Evolutionary conservation across 2,329 filamentous ascomycete species (phyloP).

Genomic region (Scolecobasidium constrictum): DNA sequence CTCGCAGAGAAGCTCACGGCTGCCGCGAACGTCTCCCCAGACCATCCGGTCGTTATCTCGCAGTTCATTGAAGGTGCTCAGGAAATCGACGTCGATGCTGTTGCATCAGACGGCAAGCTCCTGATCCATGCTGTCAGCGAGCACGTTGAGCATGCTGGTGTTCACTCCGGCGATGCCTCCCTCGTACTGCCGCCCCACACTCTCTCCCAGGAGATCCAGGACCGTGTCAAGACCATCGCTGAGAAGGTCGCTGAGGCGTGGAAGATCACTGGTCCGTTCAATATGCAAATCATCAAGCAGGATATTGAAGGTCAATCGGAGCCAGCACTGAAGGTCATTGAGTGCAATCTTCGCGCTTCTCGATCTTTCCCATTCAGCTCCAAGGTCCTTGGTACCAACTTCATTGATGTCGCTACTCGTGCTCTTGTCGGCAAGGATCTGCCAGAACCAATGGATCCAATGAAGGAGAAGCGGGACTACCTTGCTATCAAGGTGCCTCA

Average conservation of each 20-base stretch:
- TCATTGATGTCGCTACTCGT: conserved; percentile 90
- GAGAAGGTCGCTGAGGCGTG: conserved; percentile 94
- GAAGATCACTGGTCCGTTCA: conserved; percentile 97
- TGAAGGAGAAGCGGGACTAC: conserved; percentile 83
- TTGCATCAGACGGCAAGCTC: conserved; percentile 75
- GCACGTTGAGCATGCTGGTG: conserved; percentile 93
- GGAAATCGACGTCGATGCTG: conserved; percentile 94
- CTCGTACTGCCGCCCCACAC: conserved; percentile 79
- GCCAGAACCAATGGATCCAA: conserved; percentile 75
- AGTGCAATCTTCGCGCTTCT: conserved; percentile 94
- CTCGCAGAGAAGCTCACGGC: conserved; percentile 91
- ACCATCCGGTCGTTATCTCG: conserved; percentile 95
- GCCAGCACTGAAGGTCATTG: conserved; percentile 83
- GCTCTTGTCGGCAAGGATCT: conserved; percentile 79
- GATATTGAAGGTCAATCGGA: conserved; percentile 63
- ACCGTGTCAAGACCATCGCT: conserved; percentile 88
- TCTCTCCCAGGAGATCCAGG: conserved; percentile 67
- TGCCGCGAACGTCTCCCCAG: conserved; percentile 80
- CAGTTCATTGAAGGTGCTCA: conserved; percentile 96
- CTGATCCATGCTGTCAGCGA: conserved; percentile 88
- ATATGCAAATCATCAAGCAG: conserved; percentile 99
- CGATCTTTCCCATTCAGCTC: conserved; percentile 97
- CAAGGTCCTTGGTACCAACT: conserved; percentile 94
- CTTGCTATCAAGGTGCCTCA: conserved; percentile 96
- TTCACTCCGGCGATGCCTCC: conserved; percentile 95